A percentile compares a stretch with the other conserved stretches of the same genome.
Conservation (phyloP, 2,329 filamentous ascomycete genomes). For the Colletotrichum camelliae region DNA sequence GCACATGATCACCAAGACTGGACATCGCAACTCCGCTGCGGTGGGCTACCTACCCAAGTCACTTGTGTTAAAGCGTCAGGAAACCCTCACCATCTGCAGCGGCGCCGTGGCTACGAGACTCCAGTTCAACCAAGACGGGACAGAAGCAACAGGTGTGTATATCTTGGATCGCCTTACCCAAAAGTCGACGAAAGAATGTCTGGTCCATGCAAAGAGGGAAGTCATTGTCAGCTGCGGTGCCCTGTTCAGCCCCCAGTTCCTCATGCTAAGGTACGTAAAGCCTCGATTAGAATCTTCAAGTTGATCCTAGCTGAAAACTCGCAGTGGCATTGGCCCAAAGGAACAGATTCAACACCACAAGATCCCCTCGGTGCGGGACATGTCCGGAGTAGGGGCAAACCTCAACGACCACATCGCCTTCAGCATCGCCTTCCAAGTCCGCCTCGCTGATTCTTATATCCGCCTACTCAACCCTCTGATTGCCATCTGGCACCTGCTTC, state of each 20-base stretch:
- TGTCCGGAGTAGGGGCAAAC: constrained; percentile 30
- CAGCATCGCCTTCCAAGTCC: constrained; percentile 30
- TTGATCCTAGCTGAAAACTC: neutral
- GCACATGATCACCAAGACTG: constrained; percentile 28
- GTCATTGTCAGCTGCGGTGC: constrained; percentile 35
- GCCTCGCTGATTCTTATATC: constrained; percentile 27
- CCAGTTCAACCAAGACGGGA: constrained; percentile 23
- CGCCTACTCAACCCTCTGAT: constrained; percentile 24
- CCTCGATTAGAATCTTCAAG: neutral
- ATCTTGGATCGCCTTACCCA: constrained; percentile 16
- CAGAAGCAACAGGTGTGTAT: constrained; percentile 29
- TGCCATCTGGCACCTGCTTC: constrained; percentile 31
- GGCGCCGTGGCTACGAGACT: constrained; percentile 32
- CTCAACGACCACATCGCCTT: constrained; percentile 33
- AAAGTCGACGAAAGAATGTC: constrained; percentile 10
- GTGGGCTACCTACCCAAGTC: constrained; percentile 30
- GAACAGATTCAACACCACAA: constrained; percentile 21
- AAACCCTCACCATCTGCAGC: constrained; percentile 33
- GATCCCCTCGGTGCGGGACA: constrained; percentile 28
- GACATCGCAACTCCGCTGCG: constrained; percentile 29
- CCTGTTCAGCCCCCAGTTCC: constrained; percentile 33
- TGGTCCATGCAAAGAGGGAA: constrained; percentile 31
- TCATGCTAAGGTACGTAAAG: constrained; percentile 27
- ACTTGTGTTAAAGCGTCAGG: constrained; percentile 23
- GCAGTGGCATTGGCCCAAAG: constrained; percentile 35